These are phyloP conservation scores for Gynandropsis gynandra DNA, from an alignment of 345 rosid species.

Conservation along the genomic window DNA sequence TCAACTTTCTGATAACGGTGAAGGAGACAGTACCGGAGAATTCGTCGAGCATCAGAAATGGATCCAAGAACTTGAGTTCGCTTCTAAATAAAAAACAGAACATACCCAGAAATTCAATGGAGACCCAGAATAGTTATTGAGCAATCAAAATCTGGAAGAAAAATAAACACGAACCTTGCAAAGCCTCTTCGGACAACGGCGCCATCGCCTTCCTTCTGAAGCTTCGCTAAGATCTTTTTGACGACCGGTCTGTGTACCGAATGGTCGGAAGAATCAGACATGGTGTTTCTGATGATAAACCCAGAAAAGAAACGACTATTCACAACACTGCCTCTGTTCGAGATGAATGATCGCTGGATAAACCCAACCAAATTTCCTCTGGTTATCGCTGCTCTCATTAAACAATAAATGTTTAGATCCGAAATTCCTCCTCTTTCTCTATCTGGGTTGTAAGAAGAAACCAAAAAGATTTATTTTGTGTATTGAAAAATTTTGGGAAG, in stretches of 20 bases:
- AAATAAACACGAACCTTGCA: constrained; percentile 45
- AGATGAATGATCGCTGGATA: no score
- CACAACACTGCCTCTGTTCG: no score
- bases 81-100: constrained; percentile 36
- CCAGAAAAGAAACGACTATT: no score
- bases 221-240: constrained; percentile 58
- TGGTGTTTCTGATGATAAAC: constrained; percentile 11
- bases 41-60: constrained; percentile 81
- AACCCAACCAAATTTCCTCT: no score
- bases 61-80: constrained; percentile 67
- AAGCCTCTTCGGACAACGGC: constrained; percentile 68
- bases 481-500: no score
- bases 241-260: constrained; percentile 49
- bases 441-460: no score
- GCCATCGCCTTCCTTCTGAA: constrained; percentile 69
- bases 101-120: neutral
- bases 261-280: constrained; percentile 15
- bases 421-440: no score
- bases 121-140: neutral
- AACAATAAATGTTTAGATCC: no score
- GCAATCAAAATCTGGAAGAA: neutral
- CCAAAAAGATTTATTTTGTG: no score
- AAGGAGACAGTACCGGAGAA: constrained; percentile 46
- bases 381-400: no score
- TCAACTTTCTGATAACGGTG: neutral